Conservation (phyloP, 345 rosid species). For the Salix caprea region DNA sequence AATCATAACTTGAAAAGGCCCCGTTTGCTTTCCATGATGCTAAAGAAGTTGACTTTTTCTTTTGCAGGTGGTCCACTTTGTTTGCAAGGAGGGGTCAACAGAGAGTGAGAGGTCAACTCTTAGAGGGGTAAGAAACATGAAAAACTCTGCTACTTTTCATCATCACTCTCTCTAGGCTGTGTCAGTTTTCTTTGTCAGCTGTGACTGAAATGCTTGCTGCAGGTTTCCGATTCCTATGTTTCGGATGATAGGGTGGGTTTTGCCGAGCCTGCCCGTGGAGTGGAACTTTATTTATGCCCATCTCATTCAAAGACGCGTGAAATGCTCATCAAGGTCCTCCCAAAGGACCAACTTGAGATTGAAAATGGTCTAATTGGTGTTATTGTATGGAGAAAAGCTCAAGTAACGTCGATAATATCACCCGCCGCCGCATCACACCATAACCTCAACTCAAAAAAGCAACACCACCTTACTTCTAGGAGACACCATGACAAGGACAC, state of each 20-base stretch:
- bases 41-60: neutral
- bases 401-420: slow-evolving; percentile 39
- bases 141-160: neutral
- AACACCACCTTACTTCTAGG: slow-evolving; percentile 42
- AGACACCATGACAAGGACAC: slow-evolving; percentile 42
- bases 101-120: slow-evolving; percentile 55
- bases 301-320: slow-evolving; percentile 56
- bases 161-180: neutral
- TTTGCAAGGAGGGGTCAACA: slow-evolving; percentile 56
- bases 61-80: slow-evolving; percentile 68
- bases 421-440: slow-evolving; percentile 49
- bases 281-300: slow-evolving; percentile 87
- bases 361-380: slow-evolving; percentile 86
- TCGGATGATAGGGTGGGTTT: slow-evolving; percentile 78
- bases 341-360: slow-evolving; percentile 63
- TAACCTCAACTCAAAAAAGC: slow-evolving; percentile 55
- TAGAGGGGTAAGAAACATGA: slow-evolving; percentile 43
- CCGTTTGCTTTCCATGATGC: neutral
- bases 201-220: slow-evolving; percentile 13
- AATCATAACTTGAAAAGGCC: neutral
- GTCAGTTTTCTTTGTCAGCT: neutral
- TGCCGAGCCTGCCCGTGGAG: slow-evolving; percentile 74
- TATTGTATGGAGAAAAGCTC: slow-evolving; percentile 91
- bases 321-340: slow-evolving; percentile 61
- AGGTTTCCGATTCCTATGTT: slow-evolving; percentile 76